Evolutionary conservation across 768 basidiomycete species (phyloP).

Genomic region (Calocybe gangraenosa): DNA sequence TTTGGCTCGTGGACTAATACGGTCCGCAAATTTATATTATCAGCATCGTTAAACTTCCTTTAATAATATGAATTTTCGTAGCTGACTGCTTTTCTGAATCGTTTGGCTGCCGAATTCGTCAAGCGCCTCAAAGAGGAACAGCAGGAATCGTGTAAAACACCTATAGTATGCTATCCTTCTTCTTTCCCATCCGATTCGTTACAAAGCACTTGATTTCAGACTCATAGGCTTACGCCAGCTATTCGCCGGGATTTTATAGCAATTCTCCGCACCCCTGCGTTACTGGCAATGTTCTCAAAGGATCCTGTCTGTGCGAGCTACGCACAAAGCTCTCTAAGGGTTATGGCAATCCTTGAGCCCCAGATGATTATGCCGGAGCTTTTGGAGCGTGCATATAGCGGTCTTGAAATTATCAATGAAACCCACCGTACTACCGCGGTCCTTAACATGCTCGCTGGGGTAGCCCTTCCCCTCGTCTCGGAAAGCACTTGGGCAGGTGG

Average conservation of each 20-base stretch:
- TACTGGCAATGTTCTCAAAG: constrained; percentile 90
- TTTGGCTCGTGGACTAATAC: constrained; percentile 76
- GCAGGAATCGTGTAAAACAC: constrained; percentile 72
- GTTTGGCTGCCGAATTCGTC: constrained; percentile 69
- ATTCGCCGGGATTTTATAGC: constrained; percentile 83
- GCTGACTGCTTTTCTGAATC: constrained; percentile 71
- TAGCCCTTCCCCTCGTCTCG: constrained; percentile 71
- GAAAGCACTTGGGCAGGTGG: constrained; percentile 81
- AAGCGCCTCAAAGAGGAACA: constrained; percentile 81
- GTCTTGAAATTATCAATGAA: constrained; percentile 91
- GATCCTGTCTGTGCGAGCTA: constrained; percentile 77
- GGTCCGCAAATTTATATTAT: constrained; percentile 25
- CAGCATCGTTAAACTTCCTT: too few relatives aligned
- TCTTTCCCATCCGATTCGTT: not conserved
- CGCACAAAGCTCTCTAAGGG: constrained; percentile 75
- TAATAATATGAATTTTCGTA: constrained; percentile 22
- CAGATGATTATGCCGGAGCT: constrained; percentile 85
- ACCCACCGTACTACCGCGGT: constrained; percentile 94
- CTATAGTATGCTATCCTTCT: constrained; percentile 41
- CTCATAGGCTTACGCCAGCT: constrained; percentile 70
- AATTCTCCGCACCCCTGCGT: constrained; percentile 77
- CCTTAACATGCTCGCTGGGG: constrained; percentile 75
- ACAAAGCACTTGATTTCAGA: constrained; percentile 30
- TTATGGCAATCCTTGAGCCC: constrained; percentile 78
- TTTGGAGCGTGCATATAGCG: constrained; percentile 86